Base-by-base conservation (phyloP, 768 basidiomycete species). In the Amanita thiersii region DNA sequence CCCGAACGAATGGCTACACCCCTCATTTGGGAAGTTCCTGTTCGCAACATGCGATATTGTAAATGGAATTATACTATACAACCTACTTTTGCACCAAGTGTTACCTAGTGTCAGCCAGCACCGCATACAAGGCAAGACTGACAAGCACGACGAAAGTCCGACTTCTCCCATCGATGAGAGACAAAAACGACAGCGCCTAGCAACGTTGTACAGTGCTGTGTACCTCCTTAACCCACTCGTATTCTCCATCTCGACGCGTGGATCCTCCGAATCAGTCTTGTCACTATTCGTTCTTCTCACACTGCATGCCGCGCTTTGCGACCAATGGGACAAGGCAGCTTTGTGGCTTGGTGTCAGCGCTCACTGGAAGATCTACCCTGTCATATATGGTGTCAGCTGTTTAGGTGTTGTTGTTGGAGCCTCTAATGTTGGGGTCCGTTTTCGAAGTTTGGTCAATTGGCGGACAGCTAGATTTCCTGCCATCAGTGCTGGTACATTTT, bases 351-450 rank as follows among this genome's bases (percentile, higher is more conserved):
- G 91, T 1, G 51, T 91, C 29, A 81, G 86, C 47, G 81, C 90
- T 0, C 92, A 97, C 52, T 94, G 91, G 88, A 99, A 99, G 63
- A 88, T 99, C 43, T 98, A 96, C 55, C 96, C 96, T 0, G 68
- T 93, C 49, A 77, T 99, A 43, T 97, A 97, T 56, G 87, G 84
- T 0, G 72, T 83, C n/a, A 75, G 79, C 26, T 80, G 88, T 46
- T 61, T 91, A 42, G 75, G 77, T 1, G 67, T 73, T 31, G 60
- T 84, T 36, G 60, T 60, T 11, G 45, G 54, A 23, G 42, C 52
- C 18, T 37, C 45, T 2, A 30, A 37, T 5, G 43, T n/a, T n/a
- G 32, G 39, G n/a, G 44, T 18, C 43, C 35, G 14, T 45, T 52
- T 11, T 45, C 70, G 37, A 52, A 46, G 50, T 60, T 46, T 79